Base-by-base conservation (phyloP, 2,329 filamentous ascomycete genomes). In the Lachnellula suecica region DNA sequence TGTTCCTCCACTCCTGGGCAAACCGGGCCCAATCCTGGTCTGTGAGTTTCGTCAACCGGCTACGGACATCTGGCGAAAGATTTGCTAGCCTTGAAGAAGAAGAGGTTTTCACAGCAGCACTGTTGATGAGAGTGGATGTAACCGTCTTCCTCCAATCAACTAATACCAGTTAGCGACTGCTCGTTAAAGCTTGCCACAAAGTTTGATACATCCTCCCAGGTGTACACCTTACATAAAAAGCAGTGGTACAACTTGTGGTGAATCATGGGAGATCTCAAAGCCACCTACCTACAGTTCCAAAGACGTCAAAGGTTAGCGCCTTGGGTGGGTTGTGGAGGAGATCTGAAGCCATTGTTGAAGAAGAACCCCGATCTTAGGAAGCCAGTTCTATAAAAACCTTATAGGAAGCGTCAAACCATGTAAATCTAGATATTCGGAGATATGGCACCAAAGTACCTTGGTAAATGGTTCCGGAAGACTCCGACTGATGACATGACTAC, bases 111-210 rank as follows among this genome's bases (percentile, higher is more conserved):
- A 73, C 68, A 24, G 70, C 65, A 13, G 82, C 78, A 35, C 76
- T 75, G 10, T 74, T 65, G 22, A 71, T 67, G 44, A 94, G 78
- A 49, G 82, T 80, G 8, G 76, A 71, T 13, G 77, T 81, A 19
- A 94, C 82, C 2, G 83, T 82, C 35, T 74, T 75, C 51, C 88
- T 85, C 88, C 89, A 93, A 73, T 93, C 79, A 42, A 94, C 52
- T 55, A 44, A 35, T 2, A 23, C 41, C 47, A 53, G 9, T 45
- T n/a, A 22, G 38, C n/a, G n/a, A 49, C 10, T 25, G 13, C 22
- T 17, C 15, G 11, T 13, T 13, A 22, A n/a, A 43, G 19, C 10
- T 19, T 13, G 7, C 13, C 27, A 31, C 27, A 13, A 10, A 17
- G 34, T 37, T n/a, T n/a, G n/a, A n/a, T n/a, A n/a, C n/a, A n/a